Conservation (phyloP, 345 rosid genomes). For the Aegle marmelos region DNA sequence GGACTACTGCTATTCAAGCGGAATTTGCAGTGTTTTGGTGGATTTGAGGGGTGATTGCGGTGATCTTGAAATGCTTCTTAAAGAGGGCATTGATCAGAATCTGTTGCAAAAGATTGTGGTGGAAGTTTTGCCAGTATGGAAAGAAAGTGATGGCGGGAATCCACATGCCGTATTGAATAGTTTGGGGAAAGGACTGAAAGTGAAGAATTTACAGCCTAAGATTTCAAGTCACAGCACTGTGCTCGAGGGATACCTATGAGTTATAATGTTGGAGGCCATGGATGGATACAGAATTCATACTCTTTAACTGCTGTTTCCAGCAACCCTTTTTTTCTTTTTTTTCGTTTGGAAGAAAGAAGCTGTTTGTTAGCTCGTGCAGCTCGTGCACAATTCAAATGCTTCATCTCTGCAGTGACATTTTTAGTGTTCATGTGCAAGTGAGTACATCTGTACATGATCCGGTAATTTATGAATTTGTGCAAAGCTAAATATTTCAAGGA, state of each 20-base stretch:
- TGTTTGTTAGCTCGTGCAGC: too few relatives aligned
- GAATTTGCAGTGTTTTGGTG: slow-evolving; percentile 60
- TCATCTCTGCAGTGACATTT: neutral
- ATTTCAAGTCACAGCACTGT: slow-evolving; percentile 40
- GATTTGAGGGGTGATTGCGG: slow-evolving; percentile 51
- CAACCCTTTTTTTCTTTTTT: too few relatives aligned
- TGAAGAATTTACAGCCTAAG: slow-evolving; percentile 47
- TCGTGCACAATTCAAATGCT: neutral
- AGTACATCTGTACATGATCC: neutral
- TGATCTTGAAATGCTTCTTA: slow-evolving; percentile 53
- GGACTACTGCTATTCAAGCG: slow-evolving; percentile 46
- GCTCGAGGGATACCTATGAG: slow-evolving; percentile 57
- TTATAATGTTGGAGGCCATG: neutral
- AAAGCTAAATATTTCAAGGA: too few relatives aligned
- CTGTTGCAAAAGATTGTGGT: slow-evolving; percentile 50
- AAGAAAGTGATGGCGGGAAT: slow-evolving; percentile 18
- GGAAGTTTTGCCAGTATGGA: slow-evolving; percentile 69
- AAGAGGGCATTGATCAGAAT: slow-evolving; percentile 44
- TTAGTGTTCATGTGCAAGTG: neutral
- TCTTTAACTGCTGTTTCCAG: too few relatives aligned
- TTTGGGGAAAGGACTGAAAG: slow-evolving; percentile 34
- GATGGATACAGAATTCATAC: neutral
- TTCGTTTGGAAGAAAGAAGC: too few relatives aligned
- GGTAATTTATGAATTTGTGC: too few relatives aligned
- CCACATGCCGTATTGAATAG: slow-evolving; percentile 18